A percentile compares a stretch with the other conserved stretches of the same genome.
Evolutionary conservation across 371 early-diverging fungal species (phyloP).

Genomic region (Mortierella sp.): DNA sequence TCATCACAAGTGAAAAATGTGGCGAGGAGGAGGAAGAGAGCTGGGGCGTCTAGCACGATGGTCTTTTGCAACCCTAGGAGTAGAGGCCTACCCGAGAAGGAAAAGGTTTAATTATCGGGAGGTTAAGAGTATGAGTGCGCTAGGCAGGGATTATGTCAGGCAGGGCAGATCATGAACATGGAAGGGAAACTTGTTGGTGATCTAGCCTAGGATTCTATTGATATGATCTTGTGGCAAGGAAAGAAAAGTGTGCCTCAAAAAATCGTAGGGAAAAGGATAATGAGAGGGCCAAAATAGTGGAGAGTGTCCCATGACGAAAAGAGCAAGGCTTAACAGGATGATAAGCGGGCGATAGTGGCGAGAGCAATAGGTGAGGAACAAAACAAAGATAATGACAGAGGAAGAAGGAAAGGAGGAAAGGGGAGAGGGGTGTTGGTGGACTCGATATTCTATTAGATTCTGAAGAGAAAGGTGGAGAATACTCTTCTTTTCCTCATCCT

Average conservation of each 20-base stretch:
- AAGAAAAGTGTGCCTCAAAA: background rate
- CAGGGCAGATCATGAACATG: background rate
- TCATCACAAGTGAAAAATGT: no score
- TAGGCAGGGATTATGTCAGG: background rate
- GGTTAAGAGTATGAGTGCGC: background rate
- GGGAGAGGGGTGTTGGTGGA: background rate
- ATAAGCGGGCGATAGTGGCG: background rate
- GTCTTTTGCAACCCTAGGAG: background rate
- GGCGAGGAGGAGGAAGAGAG: no score
- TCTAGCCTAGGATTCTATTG: background rate
- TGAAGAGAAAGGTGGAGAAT: background rate
- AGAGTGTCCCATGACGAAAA: background rate
- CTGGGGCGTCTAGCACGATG: background rate
- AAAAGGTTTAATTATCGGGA: background rate
- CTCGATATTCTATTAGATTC: background rate
- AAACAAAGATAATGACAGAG: conserved; percentile 7
- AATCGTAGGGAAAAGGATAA: background rate
- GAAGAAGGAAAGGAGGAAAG: background rate
- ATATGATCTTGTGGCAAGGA: background rate
- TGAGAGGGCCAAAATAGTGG: background rate
- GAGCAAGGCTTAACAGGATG: background rate
- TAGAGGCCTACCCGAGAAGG: background rate
- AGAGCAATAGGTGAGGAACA: background rate
- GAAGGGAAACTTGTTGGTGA: background rate
- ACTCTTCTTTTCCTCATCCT: no score